These are phyloP conservation scores for Moelleriella libera DNA, from an alignment of 2,329 filamentous ascomycete species.

Conservation along the genomic window DNA sequence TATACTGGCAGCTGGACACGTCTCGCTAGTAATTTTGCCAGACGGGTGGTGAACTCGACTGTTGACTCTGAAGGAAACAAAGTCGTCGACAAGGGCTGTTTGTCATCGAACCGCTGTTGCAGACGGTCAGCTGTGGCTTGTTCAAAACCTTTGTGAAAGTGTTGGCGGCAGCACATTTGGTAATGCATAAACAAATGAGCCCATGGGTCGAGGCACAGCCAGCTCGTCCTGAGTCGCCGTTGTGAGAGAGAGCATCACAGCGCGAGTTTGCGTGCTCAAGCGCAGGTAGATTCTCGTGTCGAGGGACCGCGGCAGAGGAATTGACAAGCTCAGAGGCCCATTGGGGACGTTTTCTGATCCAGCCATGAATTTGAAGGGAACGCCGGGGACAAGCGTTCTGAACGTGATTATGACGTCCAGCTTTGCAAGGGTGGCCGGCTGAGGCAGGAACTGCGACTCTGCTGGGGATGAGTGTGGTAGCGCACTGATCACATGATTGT, in stretches of 20 bases:
- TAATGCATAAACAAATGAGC: slow-evolving; percentile 87
- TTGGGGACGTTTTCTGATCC: not conserved
- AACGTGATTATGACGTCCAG: too few relatives aligned
- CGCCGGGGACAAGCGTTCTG: too few relatives aligned
- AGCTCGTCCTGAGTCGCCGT: slow-evolving; percentile 40
- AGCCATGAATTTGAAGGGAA: not conserved
- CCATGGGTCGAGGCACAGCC: slow-evolving; percentile 44
- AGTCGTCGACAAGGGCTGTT: slow-evolving; percentile 59
- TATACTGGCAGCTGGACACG: slow-evolving; percentile 66
- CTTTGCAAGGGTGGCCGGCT: too few relatives aligned
- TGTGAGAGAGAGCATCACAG: slow-evolving; percentile 45
- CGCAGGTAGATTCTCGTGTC: slow-evolving; percentile 49
- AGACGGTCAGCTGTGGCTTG: not conserved
- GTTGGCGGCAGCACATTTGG: slow-evolving; percentile 55
- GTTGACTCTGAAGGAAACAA: slow-evolving; percentile 65
- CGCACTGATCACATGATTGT: slow-evolving; percentile 8
- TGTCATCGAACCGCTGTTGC: slow-evolving; percentile 33
- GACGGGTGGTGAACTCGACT: slow-evolving; percentile 72
- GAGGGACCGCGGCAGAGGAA: slow-evolving; percentile 44
- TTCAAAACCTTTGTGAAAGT: not conserved
- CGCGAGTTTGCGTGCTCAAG: slow-evolving; percentile 42
- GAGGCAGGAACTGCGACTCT: not conserved
- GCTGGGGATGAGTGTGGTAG: not conserved
- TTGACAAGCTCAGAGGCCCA: slow-evolving; percentile 24
- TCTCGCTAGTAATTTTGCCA: slow-evolving; percentile 72